Conservation (phyloP, 78 protist genomes). For the Speleostelium caveatum region DNA sequence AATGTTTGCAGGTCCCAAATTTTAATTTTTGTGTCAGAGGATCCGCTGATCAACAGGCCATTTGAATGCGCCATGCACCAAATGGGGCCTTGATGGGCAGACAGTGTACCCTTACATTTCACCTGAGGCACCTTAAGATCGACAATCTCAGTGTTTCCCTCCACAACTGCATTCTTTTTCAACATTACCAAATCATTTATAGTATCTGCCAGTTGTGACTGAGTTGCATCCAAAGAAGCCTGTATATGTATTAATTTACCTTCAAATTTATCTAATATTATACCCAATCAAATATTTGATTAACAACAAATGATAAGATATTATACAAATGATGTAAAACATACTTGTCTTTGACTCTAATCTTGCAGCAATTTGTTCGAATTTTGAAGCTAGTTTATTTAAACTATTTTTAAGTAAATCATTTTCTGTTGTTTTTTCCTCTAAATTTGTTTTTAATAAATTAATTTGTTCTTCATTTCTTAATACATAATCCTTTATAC, state of each 20-base stretch:
- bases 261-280: constrained; percentile 32
- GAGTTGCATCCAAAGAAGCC: constrained; percentile 69
- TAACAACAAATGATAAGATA: background rate
- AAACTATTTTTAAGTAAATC: constrained; percentile 48
- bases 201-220: constrained; percentile 54
- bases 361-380: constrained; percentile 40
- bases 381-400: constrained; percentile 30
- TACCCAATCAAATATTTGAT: background rate
- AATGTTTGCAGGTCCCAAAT: constrained; percentile 75
- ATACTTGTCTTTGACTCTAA: constrained; percentile 56
- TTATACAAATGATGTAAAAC: background rate
- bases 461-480: constrained; percentile 64
- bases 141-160: constrained; percentile 46
- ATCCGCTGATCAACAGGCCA: constrained; percentile 63
- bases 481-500: constrained; percentile 61
- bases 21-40: constrained; percentile 48
- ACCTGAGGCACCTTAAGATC: constrained; percentile 67
- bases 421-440: constrained; percentile 40
- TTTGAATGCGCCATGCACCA: constrained; percentile 77
- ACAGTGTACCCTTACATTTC: constrained; percentile 78
- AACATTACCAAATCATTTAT: constrained; percentile 10
- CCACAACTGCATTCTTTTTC: constrained; percentile 64
- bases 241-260: constrained; percentile 57
- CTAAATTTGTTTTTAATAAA: constrained; percentile 11
- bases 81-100: constrained; percentile 81